Base-by-base conservation (phyloP, 257 asterid genomes). In the Linderniella brevidens region DNA sequence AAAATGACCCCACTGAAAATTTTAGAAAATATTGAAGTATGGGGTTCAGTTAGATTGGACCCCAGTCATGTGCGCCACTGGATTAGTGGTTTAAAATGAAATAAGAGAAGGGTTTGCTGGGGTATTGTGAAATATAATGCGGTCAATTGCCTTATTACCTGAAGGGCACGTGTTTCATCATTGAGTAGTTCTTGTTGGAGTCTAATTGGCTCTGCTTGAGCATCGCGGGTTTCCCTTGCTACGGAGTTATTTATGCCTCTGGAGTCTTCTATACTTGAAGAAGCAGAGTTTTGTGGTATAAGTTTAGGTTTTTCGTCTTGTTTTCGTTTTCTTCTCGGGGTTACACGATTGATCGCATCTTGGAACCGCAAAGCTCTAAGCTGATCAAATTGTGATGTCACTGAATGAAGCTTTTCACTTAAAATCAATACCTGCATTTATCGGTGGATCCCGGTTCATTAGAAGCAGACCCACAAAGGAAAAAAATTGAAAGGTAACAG, bases 321-420 rank as follows among this genome's bases (percentile, higher is more conserved):
- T 63, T 70, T 82, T 46, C 17, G 67, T 52, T 81, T 90, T 78
- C 77, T 76, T 77, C 92, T 67, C 62, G 94, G 94, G 37, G 83
- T 57, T 41, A 67, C 88, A 49, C 93, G 72, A 67, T 81, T 85
- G 52, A 90, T 77, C 38, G 86, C 88, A 49, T 90, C 93, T 72
- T 77, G 99, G 76, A 81, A 90, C 37, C 90, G 93, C 53, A 85
- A n/a, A 48, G 96, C 99, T 69, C 96, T 75, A 53, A 90, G 80
- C 66, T 69, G 77, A 65, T 90, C 99, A 61, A 85, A 90, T 59
- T 73, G 76, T 29, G 94, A 85, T 29, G 99, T 74, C 50, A 85
- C 96, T 13, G 77, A 68, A 58, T 79, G 92, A 54, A 85, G 93
- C 69, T 73, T 90, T 70, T 90, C 94, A 39, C 99, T 76, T 64